Conservation (phyloP, 352 stramenopile genomes). For the Pythium sp. region DNA sequence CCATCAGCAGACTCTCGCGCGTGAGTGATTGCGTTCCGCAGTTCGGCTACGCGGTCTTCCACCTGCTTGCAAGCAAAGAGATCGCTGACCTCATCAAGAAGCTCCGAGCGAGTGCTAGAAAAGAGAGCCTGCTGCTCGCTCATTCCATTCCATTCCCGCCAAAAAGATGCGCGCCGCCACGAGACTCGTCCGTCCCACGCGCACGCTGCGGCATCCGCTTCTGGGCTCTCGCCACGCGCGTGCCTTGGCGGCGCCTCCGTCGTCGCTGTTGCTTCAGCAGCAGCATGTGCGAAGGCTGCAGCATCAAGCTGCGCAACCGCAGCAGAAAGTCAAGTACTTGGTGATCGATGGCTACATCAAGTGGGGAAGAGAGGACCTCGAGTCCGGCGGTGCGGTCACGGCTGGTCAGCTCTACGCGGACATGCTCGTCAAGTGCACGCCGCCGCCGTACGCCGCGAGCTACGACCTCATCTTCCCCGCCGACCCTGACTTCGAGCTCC, state of each 20-base stretch:
- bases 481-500: conserved; percentile 48
- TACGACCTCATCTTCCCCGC: conserved; percentile 66
- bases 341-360: conserved; percentile 77
- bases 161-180: conserved; percentile 1
- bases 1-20: background rate
- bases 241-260: background rate
- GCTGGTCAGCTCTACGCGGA: conserved; percentile 68
- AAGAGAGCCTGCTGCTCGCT: background rate
- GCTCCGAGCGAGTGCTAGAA: background rate
- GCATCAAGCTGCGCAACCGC: background rate
- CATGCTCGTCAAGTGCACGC: conserved; percentile 59
- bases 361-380: conserved; percentile 51
- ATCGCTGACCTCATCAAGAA: background rate
- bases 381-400: conserved; percentile 58
- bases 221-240: background rate
- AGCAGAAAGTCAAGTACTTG: conserved; percentile 34
- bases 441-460: conserved; percentile 27
- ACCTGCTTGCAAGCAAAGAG: background rate
- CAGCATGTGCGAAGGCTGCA: conserved; percentile 6
- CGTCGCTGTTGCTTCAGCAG: background rate
- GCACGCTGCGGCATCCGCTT: background rate
- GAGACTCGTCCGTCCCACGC: conserved; percentile 5
- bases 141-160: background rate
- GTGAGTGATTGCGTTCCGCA: background rate
- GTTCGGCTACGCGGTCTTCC: background rate